A percentile compares a stretch with the other conserved stretches of the same genome.
Conservation (phyloP, 345 rosid genomes). For the Salix udensis region DNA sequence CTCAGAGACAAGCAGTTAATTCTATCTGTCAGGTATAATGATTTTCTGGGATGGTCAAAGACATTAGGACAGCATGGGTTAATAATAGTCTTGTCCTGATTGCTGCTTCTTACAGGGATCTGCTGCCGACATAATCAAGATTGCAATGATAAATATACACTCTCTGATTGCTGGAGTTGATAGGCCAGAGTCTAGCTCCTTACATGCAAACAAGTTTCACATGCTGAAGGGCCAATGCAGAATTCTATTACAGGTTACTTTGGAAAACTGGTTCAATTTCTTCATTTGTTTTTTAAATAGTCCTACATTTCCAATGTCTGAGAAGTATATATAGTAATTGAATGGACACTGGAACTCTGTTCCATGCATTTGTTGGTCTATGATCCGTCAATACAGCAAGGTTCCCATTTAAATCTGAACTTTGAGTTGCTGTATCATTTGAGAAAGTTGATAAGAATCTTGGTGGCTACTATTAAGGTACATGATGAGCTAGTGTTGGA, state of each 20-base stretch:
- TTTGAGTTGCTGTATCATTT: not conserved
- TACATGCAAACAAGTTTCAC: constrained; percentile 44
- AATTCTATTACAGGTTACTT: constrained; percentile 76
- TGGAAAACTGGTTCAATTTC: not conserved
- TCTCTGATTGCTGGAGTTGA: constrained; percentile 46
- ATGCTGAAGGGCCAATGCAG: constrained; percentile 72
- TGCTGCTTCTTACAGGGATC: constrained; percentile 59
- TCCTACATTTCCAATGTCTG: not conserved
- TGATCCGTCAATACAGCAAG: not conserved
- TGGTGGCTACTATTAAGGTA: constrained; percentile 44
- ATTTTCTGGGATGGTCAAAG: constrained; percentile 2
- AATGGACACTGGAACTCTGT: not conserved
- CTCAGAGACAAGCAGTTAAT: constrained; percentile 97
- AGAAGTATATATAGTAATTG: not conserved
- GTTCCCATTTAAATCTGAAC: not conserved
- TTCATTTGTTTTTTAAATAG: not conserved
- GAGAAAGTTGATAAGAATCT: constrained; percentile 1
- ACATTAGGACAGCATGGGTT: not conserved
- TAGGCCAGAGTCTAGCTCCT: constrained; percentile 35
- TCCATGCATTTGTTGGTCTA: not conserved
- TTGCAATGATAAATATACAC: constrained; percentile 82
- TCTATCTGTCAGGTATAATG: constrained; percentile 85
- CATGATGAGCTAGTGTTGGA: constrained; percentile 92
- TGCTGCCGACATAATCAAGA: constrained; percentile 95
- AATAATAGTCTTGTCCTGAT: constrained; percentile 13